Base-by-base conservation (phyloP, 768 basidiomycete genomes). In the Xerocomellus chrysenteron region DNA sequence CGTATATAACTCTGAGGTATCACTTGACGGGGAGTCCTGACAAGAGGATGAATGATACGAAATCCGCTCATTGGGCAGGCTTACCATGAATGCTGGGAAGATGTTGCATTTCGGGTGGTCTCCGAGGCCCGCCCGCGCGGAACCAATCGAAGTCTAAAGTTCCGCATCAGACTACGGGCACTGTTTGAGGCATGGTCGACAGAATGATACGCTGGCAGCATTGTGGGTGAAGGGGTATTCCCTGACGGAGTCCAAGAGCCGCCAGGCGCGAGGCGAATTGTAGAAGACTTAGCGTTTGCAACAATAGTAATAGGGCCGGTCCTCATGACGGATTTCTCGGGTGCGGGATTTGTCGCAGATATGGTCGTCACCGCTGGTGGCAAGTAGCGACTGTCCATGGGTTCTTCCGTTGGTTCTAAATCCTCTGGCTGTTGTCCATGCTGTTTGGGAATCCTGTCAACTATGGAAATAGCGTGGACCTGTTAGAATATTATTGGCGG, bases 231-330 rank as follows among this genome's bases (percentile, higher is more conserved):
- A 21, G 21, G 11, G 13, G 32, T 45, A 19, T 35, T 16, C 17
- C 12, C 42, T 8, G 33, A 24, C 4, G 24, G 21, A 13, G 33
- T 28, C 8, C n/a, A 19, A 13, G 21, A 41, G 16, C 9, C 21
- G 5, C 32, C 16, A 4, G 17, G 21, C 0, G 26, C 24, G 12
- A 26, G 16, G 10, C 2, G 33, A 8, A 12, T n/a, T 17, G 16
- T 37, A 16, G 35, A 19, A n/a, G 43, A 19, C 17, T 30, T 35
- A 3, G 7, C 10, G n/a, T 85, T 84, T 50, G 96, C 74, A 59
- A 97, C 42, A 11, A n/a, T 10, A 14, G 47, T 36, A 12, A 33
- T n/a, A 24, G 33, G 11, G 11, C 12, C 33, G 10, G 17, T 40
- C 24, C 21, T 35, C 11, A 26, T 35, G 11, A n/a, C 14, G 16